phyloP scores from a whole-genome alignment of 208 protist species.

The Spongospora subterranea region DNA sequence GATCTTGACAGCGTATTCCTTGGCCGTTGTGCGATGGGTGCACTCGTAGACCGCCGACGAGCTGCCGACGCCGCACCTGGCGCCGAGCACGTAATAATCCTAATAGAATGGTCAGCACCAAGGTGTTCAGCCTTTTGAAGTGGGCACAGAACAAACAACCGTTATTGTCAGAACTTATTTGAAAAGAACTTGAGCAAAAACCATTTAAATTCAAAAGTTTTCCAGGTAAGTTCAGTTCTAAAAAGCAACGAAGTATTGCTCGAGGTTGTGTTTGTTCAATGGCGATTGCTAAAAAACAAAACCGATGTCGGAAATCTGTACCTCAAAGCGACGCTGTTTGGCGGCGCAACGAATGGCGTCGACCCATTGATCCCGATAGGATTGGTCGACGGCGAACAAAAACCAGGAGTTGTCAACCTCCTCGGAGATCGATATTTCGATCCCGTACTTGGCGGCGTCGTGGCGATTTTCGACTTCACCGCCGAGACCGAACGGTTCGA shows the following conservation, averaged over 20 bases:
- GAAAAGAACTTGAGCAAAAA: too few species aligned
- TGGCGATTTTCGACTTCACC: background rate
- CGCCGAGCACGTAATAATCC: slow-evolving; percentile 34
- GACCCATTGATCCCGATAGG: background rate
- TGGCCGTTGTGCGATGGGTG: background rate
- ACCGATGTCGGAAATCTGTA: too few species aligned
- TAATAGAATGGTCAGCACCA: too few species aligned
- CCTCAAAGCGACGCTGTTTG: background rate
- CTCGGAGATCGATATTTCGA: background rate
- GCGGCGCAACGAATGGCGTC: background rate
- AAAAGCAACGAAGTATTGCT: too few species aligned
- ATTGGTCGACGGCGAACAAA: background rate
- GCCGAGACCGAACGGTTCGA: background rate
- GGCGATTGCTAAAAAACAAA: too few species aligned
- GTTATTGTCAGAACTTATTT: background rate
- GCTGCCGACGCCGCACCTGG: background rate
- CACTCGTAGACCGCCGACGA: slow-evolving; percentile 53
- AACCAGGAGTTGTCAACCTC: background rate
- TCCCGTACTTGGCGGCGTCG: too few species aligned
- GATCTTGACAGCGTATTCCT: slow-evolving; percentile 64
- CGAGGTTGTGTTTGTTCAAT: too few species aligned
- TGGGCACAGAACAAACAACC: background rate
- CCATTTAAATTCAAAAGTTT: too few species aligned
- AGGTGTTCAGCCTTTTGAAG: too few species aligned
- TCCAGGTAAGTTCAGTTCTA: too few species aligned